Evolutionary conservation across 192 early-diverging fungal genomes (phyloP), one percentile per base, ranked within the genome.

Genomic region (Irineochytrium annulatum): DNA sequence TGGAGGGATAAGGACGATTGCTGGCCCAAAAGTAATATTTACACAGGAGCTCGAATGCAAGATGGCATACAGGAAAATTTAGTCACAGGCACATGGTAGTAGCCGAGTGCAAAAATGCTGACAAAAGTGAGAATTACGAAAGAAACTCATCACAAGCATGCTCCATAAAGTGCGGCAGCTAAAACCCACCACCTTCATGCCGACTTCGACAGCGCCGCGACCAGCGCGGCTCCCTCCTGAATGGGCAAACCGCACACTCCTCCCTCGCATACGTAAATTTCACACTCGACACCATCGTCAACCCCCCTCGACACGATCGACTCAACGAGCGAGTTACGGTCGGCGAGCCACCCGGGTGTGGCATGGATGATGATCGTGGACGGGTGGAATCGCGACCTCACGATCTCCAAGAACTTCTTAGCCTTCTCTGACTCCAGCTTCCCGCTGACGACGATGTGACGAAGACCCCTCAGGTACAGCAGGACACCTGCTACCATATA

Each of bases 201-300:
- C 11, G n/a, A 20, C 13, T 35, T 45, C 35, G 16, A 52, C 45
- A 63, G 24, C 35, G 56, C 17, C 37, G 8, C 19, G 52, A 30
- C 37, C 6, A 83, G 51, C 34, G 69, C 57, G 16, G 67, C 67
- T 11, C 68, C 29, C 19, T 52, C 39, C n/a, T 48, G 20, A 16
- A 82, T 69, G 8, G 84, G 80, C 56, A 79, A 43, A 19, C 79
- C 70, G 63, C 84, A 86, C 1, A 72, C 75, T 41, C 78, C 82
- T 33, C 77, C 73, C 35, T 74, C 71, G 44, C 84, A 86, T 17
- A 84, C 72, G 59, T 67, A 76, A 28, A 74, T 69, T 14, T 56
- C 24, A 24, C 66, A 54, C 16, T 46, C 43, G 3, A 19, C 34
- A 11, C 35, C 33, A 5, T 39, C 24, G 8, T 60, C 30, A n/a